Conservation (phyloP, 257 asterid genomes). For the Solanum sejunctum region DNA sequence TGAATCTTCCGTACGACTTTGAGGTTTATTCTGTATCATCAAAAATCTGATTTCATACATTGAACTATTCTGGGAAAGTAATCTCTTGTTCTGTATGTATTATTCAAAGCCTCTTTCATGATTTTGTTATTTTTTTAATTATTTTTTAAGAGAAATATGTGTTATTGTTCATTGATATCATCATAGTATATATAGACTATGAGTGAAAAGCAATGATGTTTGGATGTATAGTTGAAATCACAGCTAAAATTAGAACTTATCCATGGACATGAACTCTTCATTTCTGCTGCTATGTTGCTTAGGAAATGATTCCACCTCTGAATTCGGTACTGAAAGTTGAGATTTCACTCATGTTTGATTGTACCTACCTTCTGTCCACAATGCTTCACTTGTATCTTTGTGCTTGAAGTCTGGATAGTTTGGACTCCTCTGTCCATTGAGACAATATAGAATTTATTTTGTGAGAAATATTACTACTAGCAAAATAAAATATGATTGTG, state of each 20-base stretch:
- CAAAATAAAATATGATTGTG: no score
- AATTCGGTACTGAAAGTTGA: conserved; percentile 68
- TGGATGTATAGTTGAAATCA: background rate
- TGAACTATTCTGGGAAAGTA: no score
- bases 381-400: conserved; percentile 89
- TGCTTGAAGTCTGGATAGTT: conserved; percentile 97
- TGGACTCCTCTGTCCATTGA: conserved; percentile 63
- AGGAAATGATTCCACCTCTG: conserved; percentile 56
- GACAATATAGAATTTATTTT: background rate
- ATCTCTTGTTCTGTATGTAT: no score
- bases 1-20: no score
- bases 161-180: no score
- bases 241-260: conserved; percentile 40
- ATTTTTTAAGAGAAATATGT: no score
- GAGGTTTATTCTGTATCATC: no score
- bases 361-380: conserved; percentile 79
- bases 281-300: conserved; percentile 33
- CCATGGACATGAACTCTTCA: conserved; percentile 38
- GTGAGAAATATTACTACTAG: background rate
- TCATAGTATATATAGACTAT: no score
- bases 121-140: no score
- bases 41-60: no score
- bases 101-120: no score
- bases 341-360: conserved; percentile 94
- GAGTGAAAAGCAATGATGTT: no score